Evolutionary conservation across 192 early-diverging fungal genomes (phyloP), one percentile per base, ranked within the genome.

Genomic region (Umbelopsis sp.): DNA sequence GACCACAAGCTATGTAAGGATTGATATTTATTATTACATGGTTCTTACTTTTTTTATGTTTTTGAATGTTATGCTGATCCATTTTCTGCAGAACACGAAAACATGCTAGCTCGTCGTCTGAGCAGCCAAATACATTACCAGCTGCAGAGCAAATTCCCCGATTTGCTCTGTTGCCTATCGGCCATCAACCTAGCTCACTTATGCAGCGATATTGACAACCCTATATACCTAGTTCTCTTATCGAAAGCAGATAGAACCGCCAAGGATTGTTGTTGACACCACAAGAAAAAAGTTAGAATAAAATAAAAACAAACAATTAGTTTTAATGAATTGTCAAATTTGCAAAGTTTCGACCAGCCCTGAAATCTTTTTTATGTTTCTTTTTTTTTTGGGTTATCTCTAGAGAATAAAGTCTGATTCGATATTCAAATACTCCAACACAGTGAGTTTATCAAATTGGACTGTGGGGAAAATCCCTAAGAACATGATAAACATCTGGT

Each of bases 161-260:
- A 6, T 90, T 90, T 70, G 84, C 82, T 13, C 67, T 90, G 13
- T 72, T 89, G 12, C 86, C 85, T n/a, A 81, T 87, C 45, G 82
- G 83, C 4, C 85, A 87, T 49, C 46, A 47, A 37, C 65, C 64
- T 9, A 64, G 47, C 30, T 50, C 69, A 33, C 33, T 53, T 37
- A 46, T 55, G 12, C 55, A 61, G 12, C 51, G 21, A 4, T 23
- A 52, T 41, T 41, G 37, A 41, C 37, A 41, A 41, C 37, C 37
- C 37, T 41, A 6, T 41, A 41, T 41, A 41, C 37, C 51, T 52
- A 52, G 51, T 25, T 25, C 25, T 52, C 21, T 27, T 52, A 52
- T 23, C 22, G 27, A 61, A 23, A 25, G 5, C 37, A 41, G 5
- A 41, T 41, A 41, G 37, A 41, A 41, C 37, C 37, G 37, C 37